Evolutionary conservation across 1,139 yeast genomes (phyloP).

Genomic region (Pichia terricola): DNA sequence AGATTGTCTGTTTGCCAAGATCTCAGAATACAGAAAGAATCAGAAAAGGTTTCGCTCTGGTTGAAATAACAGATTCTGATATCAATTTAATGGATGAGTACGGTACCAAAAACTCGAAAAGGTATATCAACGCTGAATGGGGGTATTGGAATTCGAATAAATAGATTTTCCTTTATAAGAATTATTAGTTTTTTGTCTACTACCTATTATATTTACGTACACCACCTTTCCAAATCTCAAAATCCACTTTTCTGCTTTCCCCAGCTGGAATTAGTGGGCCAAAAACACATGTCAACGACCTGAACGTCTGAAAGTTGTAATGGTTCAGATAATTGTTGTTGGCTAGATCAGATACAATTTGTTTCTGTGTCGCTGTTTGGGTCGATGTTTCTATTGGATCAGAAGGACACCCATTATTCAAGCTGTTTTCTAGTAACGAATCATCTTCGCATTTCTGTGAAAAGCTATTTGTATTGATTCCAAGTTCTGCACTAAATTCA

Average conservation of each 20-base stretch:
- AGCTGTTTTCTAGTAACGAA: not conserved
- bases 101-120: slow-evolving; percentile 36
- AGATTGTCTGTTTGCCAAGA: slow-evolving; percentile 65
- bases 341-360: slow-evolving; percentile 14
- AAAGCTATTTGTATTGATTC: slow-evolving; percentile 17
- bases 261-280: slow-evolving; percentile 19
- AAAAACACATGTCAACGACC: slow-evolving; percentile 21
- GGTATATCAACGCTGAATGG: slow-evolving; percentile 27
- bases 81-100: slow-evolving; percentile 31
- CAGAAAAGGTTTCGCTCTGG: slow-evolving; percentile 15
- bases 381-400: slow-evolving; percentile 3
- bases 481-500: slow-evolving; percentile 24
- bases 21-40: slow-evolving; percentile 37
- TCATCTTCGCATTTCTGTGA: not conserved
- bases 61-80: slow-evolving; percentile 27
- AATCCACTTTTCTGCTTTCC: slow-evolving; percentile 13
- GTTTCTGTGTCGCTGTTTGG: slow-evolving; percentile 7
- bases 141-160: slow-evolving; percentile 4
- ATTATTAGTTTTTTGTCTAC: not conserved
- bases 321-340: slow-evolving; percentile 23
- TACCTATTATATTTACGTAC: slow-evolving; percentile 13
- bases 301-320: slow-evolving; percentile 23
- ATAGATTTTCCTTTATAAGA: too few relatives aligned
- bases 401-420: not conserved
- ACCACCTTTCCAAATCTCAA: slow-evolving; percentile 29